Evolutionary conservation across 75 land plant genomes (phyloP), one percentile per base, ranked within the genome.

Genomic region (Pinus tabuliformis): DNA sequence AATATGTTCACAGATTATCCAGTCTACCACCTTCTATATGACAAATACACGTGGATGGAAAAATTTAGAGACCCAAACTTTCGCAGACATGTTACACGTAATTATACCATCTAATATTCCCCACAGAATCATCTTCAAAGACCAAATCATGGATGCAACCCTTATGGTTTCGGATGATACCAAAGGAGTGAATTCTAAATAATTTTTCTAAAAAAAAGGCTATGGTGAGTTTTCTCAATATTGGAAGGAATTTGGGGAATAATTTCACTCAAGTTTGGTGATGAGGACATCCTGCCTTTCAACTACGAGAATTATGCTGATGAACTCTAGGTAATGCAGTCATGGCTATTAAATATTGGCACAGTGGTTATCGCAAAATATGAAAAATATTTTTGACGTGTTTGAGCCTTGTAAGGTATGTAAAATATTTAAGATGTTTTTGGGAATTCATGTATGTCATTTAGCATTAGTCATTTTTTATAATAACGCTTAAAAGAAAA

Each of bases 21-120:
- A 33, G 92, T 94, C 12, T 94, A 94, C 70, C 97, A 94, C 58
- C 84, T 92, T 56, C 37, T 90, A 77, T 94, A 90, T 81, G 97
- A 94, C 80, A 88, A 88, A 63, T 94, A 78, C 60, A 37, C 78
- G 13, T 94, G 97, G 97, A 90, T 94, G 91, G 57, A 76, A 63
- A 86, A 80, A 52, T 92, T 86, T 82, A 92, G 97, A 17, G 97
- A 94, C 66, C 97, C 97, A 5, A 14, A 83, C 74, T 94, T 94
- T 73, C 90, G 79, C 1, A 87, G 97, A 66, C 89, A 90, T 80
- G 86, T 83, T 72, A 94, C 97, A 84, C 88, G 97, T 92, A 58
- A 17, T 64, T 57, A 37, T 37, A 37, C 21, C 15, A 30, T 3
- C 20, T 8, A 22, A 71, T 15, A 9, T 49, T 9, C 11, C 11